Evolutionary conservation across 176 grass and related monocot species (phyloP).

Genomic region (Dendrocalamus sinicus): DNA sequence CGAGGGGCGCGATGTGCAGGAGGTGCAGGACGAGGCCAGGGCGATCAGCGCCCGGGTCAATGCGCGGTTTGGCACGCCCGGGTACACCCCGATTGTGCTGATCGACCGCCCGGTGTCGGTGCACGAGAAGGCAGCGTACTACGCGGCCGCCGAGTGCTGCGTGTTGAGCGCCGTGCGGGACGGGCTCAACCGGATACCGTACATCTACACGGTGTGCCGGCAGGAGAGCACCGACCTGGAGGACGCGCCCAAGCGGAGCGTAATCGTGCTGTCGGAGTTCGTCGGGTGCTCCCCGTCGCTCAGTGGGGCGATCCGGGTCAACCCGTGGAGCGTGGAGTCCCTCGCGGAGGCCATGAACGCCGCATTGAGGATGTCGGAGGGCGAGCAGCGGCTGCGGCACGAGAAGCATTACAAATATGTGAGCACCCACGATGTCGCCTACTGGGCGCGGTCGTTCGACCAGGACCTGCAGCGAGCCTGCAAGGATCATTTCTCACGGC

Average conservation of each 20-base stretch:
- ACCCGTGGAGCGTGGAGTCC: slow-evolving; percentile 89
- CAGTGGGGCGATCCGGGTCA: slow-evolving; percentile 83
- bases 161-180: slow-evolving; percentile 86
- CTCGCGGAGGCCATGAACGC: slow-evolving; percentile 82
- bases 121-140: slow-evolving; percentile 84
- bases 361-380: slow-evolving; percentile 62
- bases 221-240: slow-evolving; percentile 62
- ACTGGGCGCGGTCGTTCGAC: slow-evolving; percentile 83
- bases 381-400: slow-evolving; percentile 83
- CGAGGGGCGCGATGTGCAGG: slow-evolving; percentile 87
- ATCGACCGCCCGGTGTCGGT: slow-evolving; percentile 57
- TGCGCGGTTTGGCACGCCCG: slow-evolving; percentile 63
- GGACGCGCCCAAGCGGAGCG: slow-evolving; percentile 63
- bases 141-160: slow-evolving; percentile 79
- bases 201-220: slow-evolving; percentile 91
- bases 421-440: slow-evolving; percentile 83
- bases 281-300: slow-evolving; percentile 92
- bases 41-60: slow-evolving; percentile 81
- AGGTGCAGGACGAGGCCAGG: slow-evolving; percentile 69
- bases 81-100: slow-evolving; percentile 74
- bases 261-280: slow-evolving; percentile 88
- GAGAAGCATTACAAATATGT: slow-evolving; percentile 98
- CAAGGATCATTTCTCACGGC: slow-evolving; percentile 79
- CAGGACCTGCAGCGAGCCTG: slow-evolving; percentile 89
- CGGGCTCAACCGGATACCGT: slow-evolving; percentile 88